These are phyloP conservation scores for Fusarium nygamai DNA, from an alignment of 2,329 filamentous ascomycete genomes.

Conservation along the genomic window DNA sequence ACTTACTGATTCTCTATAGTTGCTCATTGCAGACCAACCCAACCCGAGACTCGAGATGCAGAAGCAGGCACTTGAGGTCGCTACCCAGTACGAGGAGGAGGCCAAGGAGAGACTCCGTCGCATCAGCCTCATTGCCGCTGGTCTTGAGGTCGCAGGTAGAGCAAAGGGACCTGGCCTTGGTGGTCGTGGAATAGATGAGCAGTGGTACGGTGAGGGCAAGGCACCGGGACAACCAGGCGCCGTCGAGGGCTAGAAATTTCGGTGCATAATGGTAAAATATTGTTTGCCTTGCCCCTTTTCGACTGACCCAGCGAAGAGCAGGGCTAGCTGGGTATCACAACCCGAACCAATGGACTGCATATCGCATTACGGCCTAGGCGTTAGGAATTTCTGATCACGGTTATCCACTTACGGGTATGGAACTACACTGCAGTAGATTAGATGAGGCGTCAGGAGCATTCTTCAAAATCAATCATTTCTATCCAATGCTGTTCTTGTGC, in stretches of 20 bases:
- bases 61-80: conserved; percentile 71
- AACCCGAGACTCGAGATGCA: conserved; percentile 78
- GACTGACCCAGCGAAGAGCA: background rate
- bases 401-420: conserved; percentile 28
- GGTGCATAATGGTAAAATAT: background rate
- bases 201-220: conserved; percentile 48
- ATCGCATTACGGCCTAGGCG: conserved; percentile 33
- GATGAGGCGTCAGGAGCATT: conserved; percentile 29
- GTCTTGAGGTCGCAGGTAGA: conserved; percentile 69
- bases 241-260: conserved; percentile 15
- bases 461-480: conserved; percentile 10
- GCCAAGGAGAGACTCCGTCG: conserved; percentile 80
- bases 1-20: conserved; percentile 50
- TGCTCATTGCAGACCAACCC: conserved; percentile 76
- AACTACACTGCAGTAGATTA: conserved; percentile 27
- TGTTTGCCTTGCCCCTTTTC: background rate
- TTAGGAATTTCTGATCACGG: conserved; percentile 39
- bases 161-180: conserved; percentile 31
- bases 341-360: conserved; percentile 23
- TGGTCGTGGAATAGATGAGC: conserved; percentile 42
- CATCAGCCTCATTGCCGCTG: conserved; percentile 78
- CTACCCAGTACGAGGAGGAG: conserved; percentile 77
- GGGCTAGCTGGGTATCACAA: background rate
- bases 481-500: background rate
- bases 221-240: conserved; percentile 2